Evolutionary conservation across 768 basidiomycete species (phyloP).

Genomic region (Russula griseocarnosa): DNA sequence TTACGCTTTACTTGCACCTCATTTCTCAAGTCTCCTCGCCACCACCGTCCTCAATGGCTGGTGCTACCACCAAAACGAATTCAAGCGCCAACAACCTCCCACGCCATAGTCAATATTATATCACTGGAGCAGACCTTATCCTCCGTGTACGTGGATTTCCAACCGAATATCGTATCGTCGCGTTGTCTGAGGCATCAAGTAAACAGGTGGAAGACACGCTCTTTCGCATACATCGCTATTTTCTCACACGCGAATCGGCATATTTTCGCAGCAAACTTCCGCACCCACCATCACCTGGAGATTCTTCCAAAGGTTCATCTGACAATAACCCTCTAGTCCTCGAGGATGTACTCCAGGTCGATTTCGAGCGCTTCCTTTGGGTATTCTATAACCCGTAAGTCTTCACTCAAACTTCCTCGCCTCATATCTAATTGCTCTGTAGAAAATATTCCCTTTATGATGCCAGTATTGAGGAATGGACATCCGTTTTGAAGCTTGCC

Average conservation of each 20-base stretch:
- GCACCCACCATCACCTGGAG: slow-evolving; percentile 24
- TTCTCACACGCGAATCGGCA: slow-evolving; percentile 35
- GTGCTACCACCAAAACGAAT: not conserved
- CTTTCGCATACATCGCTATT: slow-evolving; percentile 28
- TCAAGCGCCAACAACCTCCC: slow-evolving; percentile 28
- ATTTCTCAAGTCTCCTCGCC: not conserved
- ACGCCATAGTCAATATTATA: slow-evolving; percentile 43
- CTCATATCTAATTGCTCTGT: slow-evolving; percentile 1
- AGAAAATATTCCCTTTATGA: slow-evolving; percentile 57
- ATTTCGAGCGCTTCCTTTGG: slow-evolving; percentile 35
- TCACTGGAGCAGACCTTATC: slow-evolving; percentile 50
- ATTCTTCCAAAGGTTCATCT: slow-evolving; percentile 30
- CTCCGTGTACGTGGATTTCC: slow-evolving; percentile 30
- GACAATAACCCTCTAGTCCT: slow-evolving; percentile 34
- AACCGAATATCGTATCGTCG: not conserved
- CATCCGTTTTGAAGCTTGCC: slow-evolving; percentile 49
- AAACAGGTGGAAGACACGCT: slow-evolving; percentile 18
- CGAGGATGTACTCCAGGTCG: slow-evolving; percentile 29
- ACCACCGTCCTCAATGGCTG: not conserved
- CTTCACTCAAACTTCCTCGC: not conserved
- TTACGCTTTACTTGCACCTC: not conserved
- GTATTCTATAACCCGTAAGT: slow-evolving; percentile 37
- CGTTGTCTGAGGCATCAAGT: not conserved
- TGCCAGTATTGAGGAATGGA: slow-evolving; percentile 51
- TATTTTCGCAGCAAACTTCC: slow-evolving; percentile 32